Conservation (phyloP, 2,329 filamentous ascomycete species). For the Botryosphaeria dothidea region DNA sequence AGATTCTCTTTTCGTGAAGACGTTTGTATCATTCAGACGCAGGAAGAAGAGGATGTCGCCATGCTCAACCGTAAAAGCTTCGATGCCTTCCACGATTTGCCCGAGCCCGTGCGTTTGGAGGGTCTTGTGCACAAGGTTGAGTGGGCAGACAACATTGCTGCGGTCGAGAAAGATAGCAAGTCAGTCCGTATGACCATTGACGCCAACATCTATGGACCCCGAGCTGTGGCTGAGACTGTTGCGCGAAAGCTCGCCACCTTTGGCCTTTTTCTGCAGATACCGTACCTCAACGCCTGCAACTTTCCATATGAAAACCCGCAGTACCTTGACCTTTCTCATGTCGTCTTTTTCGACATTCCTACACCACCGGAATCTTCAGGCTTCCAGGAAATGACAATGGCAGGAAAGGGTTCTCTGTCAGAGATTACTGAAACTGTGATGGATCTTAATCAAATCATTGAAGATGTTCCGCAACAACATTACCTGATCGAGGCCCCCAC, state of each 20-base stretch:
- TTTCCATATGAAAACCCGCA: background rate
- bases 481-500: conserved; percentile 3
- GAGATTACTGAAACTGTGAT: background rate
- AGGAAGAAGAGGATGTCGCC: background rate
- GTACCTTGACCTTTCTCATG: background rate
- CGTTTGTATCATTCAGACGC: background rate
- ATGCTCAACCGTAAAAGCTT: background rate
- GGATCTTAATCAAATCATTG: conserved; percentile 19
- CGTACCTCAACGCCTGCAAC: background rate
- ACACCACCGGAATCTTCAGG: background rate
- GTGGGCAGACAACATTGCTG: background rate
- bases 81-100: background rate
- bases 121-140: background rate
- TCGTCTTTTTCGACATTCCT: background rate
- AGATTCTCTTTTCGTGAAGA: background rate
- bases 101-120: background rate
- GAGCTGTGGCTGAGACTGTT: background rate
- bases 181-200: background rate
- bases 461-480: conserved; percentile 12
- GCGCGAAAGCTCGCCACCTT: background rate
- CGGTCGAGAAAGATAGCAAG: background rate
- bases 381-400: background rate
- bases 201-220: background rate
- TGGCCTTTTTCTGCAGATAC: background rate
- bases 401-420: background rate